phyloP scores from a whole-genome alignment of 2,329 filamentous ascomycete species.

The Claviceps sp. region DNA sequence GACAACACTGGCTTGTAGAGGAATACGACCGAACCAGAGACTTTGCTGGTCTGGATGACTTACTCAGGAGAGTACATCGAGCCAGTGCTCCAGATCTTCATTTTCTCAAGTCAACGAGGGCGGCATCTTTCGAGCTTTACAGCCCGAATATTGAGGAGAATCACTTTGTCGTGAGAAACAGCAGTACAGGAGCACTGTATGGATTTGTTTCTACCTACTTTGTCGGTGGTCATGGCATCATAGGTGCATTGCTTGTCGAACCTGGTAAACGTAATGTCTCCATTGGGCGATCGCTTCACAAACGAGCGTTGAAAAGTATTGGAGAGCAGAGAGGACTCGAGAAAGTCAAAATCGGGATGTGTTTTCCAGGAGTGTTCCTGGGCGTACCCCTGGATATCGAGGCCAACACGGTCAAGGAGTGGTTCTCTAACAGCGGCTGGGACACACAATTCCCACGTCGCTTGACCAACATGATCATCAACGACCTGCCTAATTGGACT shows the following conservation, averaged over 20 bases:
- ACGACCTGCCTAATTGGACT: conserved; percentile 58
- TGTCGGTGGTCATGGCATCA: conserved; percentile 56
- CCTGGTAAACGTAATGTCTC: conserved; percentile 75
- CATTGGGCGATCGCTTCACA: conserved; percentile 80
- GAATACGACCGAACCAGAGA: conserved; percentile 74
- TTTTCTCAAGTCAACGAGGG: conserved; percentile 56
- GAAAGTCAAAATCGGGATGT: conserved; percentile 67
- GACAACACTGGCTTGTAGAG: conserved; percentile 91
- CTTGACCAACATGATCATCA: conserved; percentile 56
- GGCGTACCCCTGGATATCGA: conserved; percentile 56
- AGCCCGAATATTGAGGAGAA: conserved; percentile 60
- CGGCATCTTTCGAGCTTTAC: conserved; percentile 63
- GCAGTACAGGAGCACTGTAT: conserved; percentile 79
- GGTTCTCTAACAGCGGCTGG: conserved; percentile 89
- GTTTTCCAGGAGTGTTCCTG: conserved; percentile 73
- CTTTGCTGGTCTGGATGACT: conserved; percentile 54
- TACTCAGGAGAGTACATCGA: conserved; percentile 58
- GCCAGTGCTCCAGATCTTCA: conserved; percentile 51
- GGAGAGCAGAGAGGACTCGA: conserved; percentile 57
- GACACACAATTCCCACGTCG: conserved; percentile 50
- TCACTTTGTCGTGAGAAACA: conserved; percentile 89
- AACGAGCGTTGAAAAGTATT: conserved; percentile 66
- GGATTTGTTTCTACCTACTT: conserved; percentile 88
- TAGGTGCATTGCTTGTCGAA: conserved; percentile 83
- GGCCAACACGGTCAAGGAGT: conserved; percentile 43